Conservation (phyloP, 768 basidiomycete species). For the Suillus subluteus region DNA sequence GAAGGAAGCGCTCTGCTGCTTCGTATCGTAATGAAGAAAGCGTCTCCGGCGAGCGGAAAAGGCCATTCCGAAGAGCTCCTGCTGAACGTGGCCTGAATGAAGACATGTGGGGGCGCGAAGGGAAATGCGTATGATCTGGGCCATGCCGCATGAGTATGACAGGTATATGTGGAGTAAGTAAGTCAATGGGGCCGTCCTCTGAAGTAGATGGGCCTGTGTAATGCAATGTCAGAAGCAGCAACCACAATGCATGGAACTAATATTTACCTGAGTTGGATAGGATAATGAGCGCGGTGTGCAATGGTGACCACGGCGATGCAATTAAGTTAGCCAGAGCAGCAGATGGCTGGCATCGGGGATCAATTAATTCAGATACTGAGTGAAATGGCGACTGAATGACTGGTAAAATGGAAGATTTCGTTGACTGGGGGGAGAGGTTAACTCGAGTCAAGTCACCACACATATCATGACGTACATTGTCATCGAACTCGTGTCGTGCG, state of each 20-base stretch:
- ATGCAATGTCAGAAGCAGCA: constrained; percentile 15
- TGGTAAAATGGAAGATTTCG: constrained; percentile 37
- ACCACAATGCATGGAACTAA: background rate
- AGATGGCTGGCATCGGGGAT: constrained; percentile 56
- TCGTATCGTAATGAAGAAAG: constrained; percentile 60
- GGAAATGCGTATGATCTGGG: constrained; percentile 35
- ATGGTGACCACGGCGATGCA: constrained; percentile 57
- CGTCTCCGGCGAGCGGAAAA: constrained; percentile 69
- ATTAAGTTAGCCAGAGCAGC: constrained; percentile 53
- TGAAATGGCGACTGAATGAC: constrained; percentile 61
- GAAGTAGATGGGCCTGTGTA: constrained; percentile 29
- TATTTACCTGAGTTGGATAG: constrained; percentile 51
- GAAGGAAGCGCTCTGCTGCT: constrained; percentile 69
- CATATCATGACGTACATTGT: constrained; percentile 46
- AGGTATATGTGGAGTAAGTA: constrained; percentile 57
- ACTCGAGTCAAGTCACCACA: background rate
- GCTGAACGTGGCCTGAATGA: constrained; percentile 58
- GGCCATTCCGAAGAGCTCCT: constrained; percentile 54
- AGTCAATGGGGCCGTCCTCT: constrained; percentile 52
- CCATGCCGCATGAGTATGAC: constrained; percentile 55
- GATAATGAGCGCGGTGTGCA: constrained; percentile 65
- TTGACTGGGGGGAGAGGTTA: constrained; percentile 27
- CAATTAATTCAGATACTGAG: constrained; percentile 53
- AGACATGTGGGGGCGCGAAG: constrained; percentile 45
- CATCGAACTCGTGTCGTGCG: constrained; percentile 44